A percentile compares a stretch with the other conserved stretches of the same genome.
phyloP scores from a whole-genome alignment of 2,329 filamentous ascomycete genomes.

The Pestalotiopsis sp. region DNA sequence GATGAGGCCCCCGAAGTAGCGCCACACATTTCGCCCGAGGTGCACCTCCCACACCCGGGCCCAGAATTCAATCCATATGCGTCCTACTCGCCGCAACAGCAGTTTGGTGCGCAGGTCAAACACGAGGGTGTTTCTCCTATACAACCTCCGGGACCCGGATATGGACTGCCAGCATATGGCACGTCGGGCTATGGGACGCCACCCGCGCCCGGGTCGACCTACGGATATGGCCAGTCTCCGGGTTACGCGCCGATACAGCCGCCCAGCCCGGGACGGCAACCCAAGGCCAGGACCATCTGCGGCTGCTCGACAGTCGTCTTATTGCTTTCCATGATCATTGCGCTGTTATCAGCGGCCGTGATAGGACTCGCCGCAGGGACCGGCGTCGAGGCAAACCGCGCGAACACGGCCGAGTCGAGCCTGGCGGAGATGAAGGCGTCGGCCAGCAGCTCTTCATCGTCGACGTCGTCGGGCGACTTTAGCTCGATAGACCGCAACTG shows the following conservation, averaged over 20 bases:
- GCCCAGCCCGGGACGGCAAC: slow-evolving; percentile 15
- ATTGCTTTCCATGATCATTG: slow-evolving; percentile 42
- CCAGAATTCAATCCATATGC: slow-evolving; percentile 24
- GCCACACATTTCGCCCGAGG: slow-evolving; percentile 27
- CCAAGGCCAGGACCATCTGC: slow-evolving; percentile 27
- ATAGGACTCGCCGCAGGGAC: slow-evolving; percentile 48
- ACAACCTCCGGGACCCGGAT: not conserved
- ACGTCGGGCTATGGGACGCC: slow-evolving; percentile 17
- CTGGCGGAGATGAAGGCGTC: slow-evolving; percentile 31
- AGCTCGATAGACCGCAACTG: slow-evolving; percentile 42
- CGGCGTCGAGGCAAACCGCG: slow-evolving; percentile 42
- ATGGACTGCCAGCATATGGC: not conserved
- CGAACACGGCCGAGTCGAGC: slow-evolving; percentile 37
- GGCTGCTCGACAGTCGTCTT: slow-evolving; percentile 43
- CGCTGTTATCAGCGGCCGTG: slow-evolving; percentile 40
- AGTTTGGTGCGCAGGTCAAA: slow-evolving; percentile 20
- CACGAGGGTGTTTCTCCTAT: slow-evolving; percentile 17
- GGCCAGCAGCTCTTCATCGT: slow-evolving; percentile 20
- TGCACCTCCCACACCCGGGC: slow-evolving; percentile 29
- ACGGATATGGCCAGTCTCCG: slow-evolving; percentile 22
- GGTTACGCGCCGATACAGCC: slow-evolving; percentile 15
- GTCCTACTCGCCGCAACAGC: slow-evolving; percentile 8
- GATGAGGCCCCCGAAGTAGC: slow-evolving; percentile 34
- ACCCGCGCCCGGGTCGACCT: slow-evolving; percentile 16
- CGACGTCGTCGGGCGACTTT: slow-evolving; percentile 27